These are phyloP conservation scores for Moricandia moricandioides DNA, from an alignment of 345 rosid genomes.

Conservation along the genomic window DNA sequence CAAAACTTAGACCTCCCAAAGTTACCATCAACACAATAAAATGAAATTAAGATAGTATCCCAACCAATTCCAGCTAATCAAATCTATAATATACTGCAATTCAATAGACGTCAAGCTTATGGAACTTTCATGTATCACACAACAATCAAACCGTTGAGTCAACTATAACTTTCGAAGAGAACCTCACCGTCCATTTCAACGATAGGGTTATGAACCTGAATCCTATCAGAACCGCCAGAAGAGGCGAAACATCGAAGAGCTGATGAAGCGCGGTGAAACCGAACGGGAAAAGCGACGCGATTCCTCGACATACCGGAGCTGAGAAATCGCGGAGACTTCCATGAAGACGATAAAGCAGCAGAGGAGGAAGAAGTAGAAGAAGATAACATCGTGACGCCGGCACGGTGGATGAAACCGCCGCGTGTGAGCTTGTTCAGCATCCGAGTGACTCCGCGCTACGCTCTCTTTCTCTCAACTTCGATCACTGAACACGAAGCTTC, in stretches of 20 bases:
- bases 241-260: constrained; percentile 55
- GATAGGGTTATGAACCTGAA: constrained; percentile 55
- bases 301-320: constrained; percentile 30
- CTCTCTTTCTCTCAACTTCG: neutral
- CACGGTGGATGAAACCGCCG: constrained; percentile 27
- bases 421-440: constrained; percentile 32
- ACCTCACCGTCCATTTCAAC: constrained; percentile 70
- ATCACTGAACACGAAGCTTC: constrained; percentile 13
- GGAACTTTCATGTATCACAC: neutral
- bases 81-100: neutral
- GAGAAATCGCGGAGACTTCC: constrained; percentile 24
- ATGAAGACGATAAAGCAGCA: constrained; percentile 31
- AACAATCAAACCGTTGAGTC: neutral
- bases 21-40: neutral
- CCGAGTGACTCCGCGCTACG: constrained; percentile 10
- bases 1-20: neutral
- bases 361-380: constrained; percentile 31
- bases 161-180: neutral
- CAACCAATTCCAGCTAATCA: neutral
- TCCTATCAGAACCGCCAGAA: constrained; percentile 41
- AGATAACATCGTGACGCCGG: constrained; percentile 34
- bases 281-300: constrained; percentile 33
- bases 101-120: neutral
- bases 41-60: neutral
- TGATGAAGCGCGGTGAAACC: constrained; percentile 25